A percentile compares a stretch with the other conserved stretches of the same genome.
Evolutionary conservation across 805 yeast genomes (phyloP).

Genomic region (Metschnikowia lochheadii): DNA sequence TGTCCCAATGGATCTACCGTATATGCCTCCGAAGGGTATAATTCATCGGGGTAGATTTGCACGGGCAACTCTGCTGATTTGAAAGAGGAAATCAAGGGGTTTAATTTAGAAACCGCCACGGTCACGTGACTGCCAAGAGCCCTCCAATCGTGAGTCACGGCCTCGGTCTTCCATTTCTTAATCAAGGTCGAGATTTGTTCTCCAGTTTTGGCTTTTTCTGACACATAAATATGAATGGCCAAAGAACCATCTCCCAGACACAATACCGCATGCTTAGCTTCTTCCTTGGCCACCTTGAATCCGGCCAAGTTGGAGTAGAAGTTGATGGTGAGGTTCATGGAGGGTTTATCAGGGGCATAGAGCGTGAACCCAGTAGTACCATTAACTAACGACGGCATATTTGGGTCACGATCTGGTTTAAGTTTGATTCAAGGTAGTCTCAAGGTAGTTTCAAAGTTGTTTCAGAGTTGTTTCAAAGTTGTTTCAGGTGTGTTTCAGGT

Average conservation of each 20-base stretch:
- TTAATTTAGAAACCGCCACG: slow-evolving; percentile 44
- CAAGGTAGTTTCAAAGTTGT: too few relatives aligned
- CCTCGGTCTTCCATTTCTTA: slow-evolving; percentile 11
- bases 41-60: slow-evolving; percentile 67
- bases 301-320: slow-evolving; percentile 55
- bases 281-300: slow-evolving; percentile 20
- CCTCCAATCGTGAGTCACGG: slow-evolving; percentile 46
- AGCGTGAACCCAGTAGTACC: slow-evolving; percentile 52
- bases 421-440: too few relatives aligned
- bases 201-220: slow-evolving; percentile 14
- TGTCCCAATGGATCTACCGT: slow-evolving; percentile 81
- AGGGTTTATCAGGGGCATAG: slow-evolving; percentile 46
- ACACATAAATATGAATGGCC: slow-evolving; percentile 20
- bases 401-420: neutral
- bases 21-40: slow-evolving; percentile 68
- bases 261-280: slow-evolving; percentile 18
- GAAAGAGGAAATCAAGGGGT: slow-evolving; percentile 33
- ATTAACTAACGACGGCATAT: slow-evolving; percentile 39
- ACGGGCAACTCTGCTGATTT: slow-evolving; percentile 28
- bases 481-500: too few relatives aligned
- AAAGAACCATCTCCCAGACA: slow-evolving; percentile 21
- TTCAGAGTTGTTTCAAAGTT: too few relatives aligned
- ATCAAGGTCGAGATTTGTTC: slow-evolving; percentile 17
- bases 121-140: slow-evolving; percentile 40
- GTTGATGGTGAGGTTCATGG: slow-evolving; percentile 43